These are phyloP conservation scores for Radiomyces spectabilis DNA, from an alignment of 192 early-diverging fungal genomes.

Conservation along the genomic window DNA sequence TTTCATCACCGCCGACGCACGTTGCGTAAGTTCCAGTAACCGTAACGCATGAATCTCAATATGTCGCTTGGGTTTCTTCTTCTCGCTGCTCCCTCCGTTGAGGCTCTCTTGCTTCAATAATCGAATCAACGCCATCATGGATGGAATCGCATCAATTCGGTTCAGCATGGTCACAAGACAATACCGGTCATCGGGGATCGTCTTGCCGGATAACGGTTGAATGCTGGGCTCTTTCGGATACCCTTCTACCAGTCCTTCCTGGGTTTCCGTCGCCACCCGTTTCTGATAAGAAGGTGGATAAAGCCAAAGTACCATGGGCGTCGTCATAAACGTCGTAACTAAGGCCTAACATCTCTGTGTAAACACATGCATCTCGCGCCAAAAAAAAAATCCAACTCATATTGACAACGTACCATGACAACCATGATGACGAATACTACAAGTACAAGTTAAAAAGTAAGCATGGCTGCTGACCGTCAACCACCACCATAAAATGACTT, in stretches of 20 bases:
- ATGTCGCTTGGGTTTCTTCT: conserved; percentile 3
- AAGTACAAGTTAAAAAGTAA: background rate
- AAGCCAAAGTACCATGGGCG: conserved; percentile 63
- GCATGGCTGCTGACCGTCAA: too few relatives aligned
- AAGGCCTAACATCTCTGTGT: too few relatives aligned
- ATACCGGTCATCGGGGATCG: background rate
- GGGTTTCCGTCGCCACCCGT: background rate
- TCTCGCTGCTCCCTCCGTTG: conserved; percentile 5
- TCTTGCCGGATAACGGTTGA: background rate
- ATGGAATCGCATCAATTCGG: conserved; percentile 55
- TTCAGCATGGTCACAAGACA: conserved; percentile 53
- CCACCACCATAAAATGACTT: conserved; percentile 12
- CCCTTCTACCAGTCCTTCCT: conserved; percentile 16
- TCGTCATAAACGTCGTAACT: conserved; percentile 84
- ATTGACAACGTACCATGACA: conserved; percentile 77
- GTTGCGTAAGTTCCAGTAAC: conserved; percentile 71
- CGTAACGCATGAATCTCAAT: conserved; percentile 55
- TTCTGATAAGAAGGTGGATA: conserved; percentile 68
- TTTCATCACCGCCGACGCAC: conserved; percentile 74
- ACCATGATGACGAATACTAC: conserved; percentile 69
- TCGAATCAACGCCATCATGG: conserved; percentile 62
- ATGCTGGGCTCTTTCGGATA: background rate
- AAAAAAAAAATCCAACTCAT: too few relatives aligned
- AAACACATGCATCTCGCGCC: too few relatives aligned
- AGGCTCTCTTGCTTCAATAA: conserved; percentile 36